Evolutionary conservation across 768 basidiomycete species (phyloP), one percentile per base, ranked within the genome.

Genomic region (Glaciozyma martinii): DNA sequence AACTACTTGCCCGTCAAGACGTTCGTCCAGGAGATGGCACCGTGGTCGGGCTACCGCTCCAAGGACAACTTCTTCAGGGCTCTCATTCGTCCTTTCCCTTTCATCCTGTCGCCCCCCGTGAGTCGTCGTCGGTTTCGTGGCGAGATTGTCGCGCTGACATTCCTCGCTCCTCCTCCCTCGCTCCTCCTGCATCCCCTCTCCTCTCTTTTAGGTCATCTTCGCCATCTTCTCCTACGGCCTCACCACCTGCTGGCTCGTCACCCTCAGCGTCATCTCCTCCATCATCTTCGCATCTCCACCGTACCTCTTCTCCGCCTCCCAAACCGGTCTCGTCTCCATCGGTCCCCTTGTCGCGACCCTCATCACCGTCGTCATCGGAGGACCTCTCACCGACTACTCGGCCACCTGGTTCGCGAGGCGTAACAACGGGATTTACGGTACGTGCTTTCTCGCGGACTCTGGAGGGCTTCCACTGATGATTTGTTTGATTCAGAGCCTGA

Each of bases 401-500:
- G 78, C 77, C 3, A 76, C 79, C 15, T 79, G 79, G 79, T 71
- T 80, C 40, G 77, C 80, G 1, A 78, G 75, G 60, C 76, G 78
- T 13, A 81, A 81, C 57, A 76, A 76, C 54, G 80, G 81, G 1
- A 73, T 80, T 12, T 81, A 80, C 68, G 81, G 80, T 66, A 46
- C 62, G 49, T 50, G 5, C 13, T 21, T n/a, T n/a, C 6, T 25
- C 27, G 7, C 3, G 13, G 21, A 12, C 13, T 21, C 25, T 9
- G 12, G 3, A 8, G 12, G 6, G 5, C 15, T 25, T 12, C 12
- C n/a, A 6, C 49, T 5, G 21, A 21, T 13, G 5, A 12, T n/a
- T 3, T 13, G 12, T 50, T 12, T 25, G 13, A 12, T 21, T 12
- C 49, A 50, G 8, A 21, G 15, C 80, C 80, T 15, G 21, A 21